Conservation (phyloP, 2,329 filamentous ascomycete species). For the Aspergillus sergii region DNA sequence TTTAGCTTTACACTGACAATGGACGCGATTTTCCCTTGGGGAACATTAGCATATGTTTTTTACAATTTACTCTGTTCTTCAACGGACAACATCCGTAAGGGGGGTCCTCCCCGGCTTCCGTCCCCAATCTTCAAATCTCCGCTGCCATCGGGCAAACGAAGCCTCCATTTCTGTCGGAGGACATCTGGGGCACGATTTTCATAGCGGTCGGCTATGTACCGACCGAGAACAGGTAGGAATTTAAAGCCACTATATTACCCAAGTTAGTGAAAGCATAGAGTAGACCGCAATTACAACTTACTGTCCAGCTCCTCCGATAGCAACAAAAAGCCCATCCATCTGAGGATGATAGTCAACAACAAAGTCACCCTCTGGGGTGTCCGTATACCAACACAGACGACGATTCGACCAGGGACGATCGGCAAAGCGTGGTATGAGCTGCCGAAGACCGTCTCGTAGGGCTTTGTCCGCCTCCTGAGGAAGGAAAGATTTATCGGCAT, state of each 20-base stretch:
- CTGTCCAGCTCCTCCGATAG: constrained; percentile 24
- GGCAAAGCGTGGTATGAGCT: constrained; percentile 62
- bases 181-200: constrained; percentile 4
- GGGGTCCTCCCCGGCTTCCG: constrained; percentile 18
- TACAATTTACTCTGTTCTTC: constrained; percentile 16
- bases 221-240: constrained; percentile 19
- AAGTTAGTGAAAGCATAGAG: background rate
- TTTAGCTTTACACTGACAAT: background rate
- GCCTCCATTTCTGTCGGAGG: constrained; percentile 15
- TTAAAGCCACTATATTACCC: constrained; percentile 14
- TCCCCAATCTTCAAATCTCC: constrained; percentile 11
- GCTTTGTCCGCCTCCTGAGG: constrained; percentile 59
- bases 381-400: constrained; percentile 73
- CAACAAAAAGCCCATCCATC: constrained; percentile 47
- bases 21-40: background rate
- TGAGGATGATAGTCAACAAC: constrained; percentile 67
- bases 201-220: constrained; percentile 17
- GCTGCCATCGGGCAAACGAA: constrained; percentile 1
- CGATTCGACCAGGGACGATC: constrained; percentile 61
- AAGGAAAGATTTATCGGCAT: constrained; percentile 40
- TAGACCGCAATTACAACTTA: constrained; percentile 17
- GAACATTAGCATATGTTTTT: background rate
- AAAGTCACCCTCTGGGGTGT: constrained; percentile 69
- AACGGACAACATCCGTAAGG: constrained; percentile 12
- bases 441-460: constrained; percentile 60